Conservation (phyloP, 768 basidiomycete species). For the Russula sp. region DNA sequence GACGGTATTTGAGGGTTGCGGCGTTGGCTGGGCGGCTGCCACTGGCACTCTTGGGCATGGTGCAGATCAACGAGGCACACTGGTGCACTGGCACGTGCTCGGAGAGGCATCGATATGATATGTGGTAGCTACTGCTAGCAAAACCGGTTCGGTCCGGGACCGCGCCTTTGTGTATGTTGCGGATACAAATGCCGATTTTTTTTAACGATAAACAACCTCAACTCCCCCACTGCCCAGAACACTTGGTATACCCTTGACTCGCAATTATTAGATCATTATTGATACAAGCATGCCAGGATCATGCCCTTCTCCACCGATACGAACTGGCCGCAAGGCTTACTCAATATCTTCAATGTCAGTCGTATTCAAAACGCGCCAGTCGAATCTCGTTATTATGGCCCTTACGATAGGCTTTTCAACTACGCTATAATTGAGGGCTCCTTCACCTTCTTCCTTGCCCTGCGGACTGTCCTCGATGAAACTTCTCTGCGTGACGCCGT, state of each 20-base stretch:
- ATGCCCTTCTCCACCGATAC: conserved; percentile 4
- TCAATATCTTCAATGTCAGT: background rate
- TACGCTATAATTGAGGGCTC: background rate
- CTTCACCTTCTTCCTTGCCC: background rate
- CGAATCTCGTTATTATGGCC: conserved; percentile 3
- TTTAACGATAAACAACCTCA: no score
- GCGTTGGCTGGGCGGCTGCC: conserved; percentile 43
- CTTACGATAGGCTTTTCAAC: conserved; percentile 1
- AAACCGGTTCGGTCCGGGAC: no score
- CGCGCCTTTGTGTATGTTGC: no score
- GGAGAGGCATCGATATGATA: no score
- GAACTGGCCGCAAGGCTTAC: conserved; percentile 1
- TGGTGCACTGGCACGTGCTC: no score
- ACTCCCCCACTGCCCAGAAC: no score
- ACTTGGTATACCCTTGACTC: background rate
- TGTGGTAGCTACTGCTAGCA: no score
- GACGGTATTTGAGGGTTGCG: conserved; percentile 65
- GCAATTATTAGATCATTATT: background rate
- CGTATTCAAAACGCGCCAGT: background rate
- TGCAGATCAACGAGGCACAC: no score
- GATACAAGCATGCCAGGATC: conserved; percentile 1
- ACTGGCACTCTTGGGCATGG: no score
- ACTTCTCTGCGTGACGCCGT: background rate
- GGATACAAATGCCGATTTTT: no score
- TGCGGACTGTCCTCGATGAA: background rate